Evolutionary conservation across 1,139 yeast species (phyloP), one percentile per base, ranked within the genome.

Genomic region (Sugiyamaella paludigena): DNA sequence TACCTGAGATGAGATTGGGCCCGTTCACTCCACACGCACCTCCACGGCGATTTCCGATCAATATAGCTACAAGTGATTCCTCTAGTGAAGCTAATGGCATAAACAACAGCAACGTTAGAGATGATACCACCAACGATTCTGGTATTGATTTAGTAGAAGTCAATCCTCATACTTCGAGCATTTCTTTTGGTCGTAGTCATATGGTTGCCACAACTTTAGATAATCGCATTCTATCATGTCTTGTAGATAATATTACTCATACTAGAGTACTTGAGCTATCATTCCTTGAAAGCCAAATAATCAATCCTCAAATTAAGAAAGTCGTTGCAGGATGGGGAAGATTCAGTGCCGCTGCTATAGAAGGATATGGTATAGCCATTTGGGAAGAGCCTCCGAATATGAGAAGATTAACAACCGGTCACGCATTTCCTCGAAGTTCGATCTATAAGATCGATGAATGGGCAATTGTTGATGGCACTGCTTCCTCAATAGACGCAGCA

Each of bases 291-390:
- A 19, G 5, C 24, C 24, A 19, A 19, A 19, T 19, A 19, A 19
- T 19, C 5, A 19, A 33, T 19, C 40, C 26, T 7, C 8, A 4
- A 9, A 19, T 42, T 4, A n/a, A 4, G 24, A 80, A 77, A 58
- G 75, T 83, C 9, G 72, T 74, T 16, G 84, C 88, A 27, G 95
- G 94, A 0, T 86, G 94, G 94, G 40, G 40, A n/a, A 5, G 12
- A 4, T 11, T 11, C 30, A 31, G 31, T 24, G 40, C 40, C 5
- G 12, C 31, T 2, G 9, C 37, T 9, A 36, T 42, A 11, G 40
- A 24, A 9, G 15, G 24, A 8, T 16, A 27, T 6, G 45, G 45
- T 8, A 16, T 42, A 19, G 11, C 34, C 3, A 8, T 34, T 7
- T 34, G 15, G 15, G 42, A 45, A 27, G 45, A 46, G 5, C 24